phyloP scores from a whole-genome alignment of 345 rosid species.

The Erodium maritimum region DNA sequence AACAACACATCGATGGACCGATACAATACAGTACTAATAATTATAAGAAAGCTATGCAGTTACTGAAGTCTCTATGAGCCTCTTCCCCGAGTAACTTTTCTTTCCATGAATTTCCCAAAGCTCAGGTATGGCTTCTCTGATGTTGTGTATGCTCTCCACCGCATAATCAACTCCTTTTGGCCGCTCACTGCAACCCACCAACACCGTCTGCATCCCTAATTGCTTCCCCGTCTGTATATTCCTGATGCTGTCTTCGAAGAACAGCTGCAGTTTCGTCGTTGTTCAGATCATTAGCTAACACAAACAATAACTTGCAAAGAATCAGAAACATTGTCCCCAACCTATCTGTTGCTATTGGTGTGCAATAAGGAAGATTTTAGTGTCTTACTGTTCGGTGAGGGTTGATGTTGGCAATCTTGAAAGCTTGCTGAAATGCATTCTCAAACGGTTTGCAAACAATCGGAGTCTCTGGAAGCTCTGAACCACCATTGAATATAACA shows the following conservation, averaged over 20 bases:
- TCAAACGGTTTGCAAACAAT: conserved; percentile 66
- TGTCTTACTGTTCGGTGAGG: conserved; percentile 75
- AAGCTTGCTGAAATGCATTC: conserved; percentile 58
- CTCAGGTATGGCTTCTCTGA: conserved; percentile 72
- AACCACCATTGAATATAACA: neutral
- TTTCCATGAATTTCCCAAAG: conserved; percentile 62
- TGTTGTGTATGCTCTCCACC: conserved; percentile 79
- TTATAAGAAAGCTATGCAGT: no score
- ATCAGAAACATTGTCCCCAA: no score
- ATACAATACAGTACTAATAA: no score
- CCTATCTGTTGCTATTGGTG: no score
- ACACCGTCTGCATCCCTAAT: conserved; percentile 67
- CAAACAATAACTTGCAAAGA: no score
- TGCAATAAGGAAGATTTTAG: no score
- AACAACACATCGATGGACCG: no score
- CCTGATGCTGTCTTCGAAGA: conserved; percentile 79
- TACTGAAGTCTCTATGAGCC: no score
- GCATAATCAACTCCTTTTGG: conserved; percentile 63
- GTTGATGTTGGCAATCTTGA: conserved; percentile 47
- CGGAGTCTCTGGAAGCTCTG: conserved; percentile 12
- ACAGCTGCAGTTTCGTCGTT: conserved; percentile 61
- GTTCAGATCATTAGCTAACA: no score
- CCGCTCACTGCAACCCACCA: conserved; percentile 39
- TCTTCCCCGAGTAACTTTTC: no score
- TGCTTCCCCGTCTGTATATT: conserved; percentile 68